Base-by-base conservation (phyloP, 2,329 filamentous ascomycete genomes). In the Iodosphaeria phyllophila region DNA sequence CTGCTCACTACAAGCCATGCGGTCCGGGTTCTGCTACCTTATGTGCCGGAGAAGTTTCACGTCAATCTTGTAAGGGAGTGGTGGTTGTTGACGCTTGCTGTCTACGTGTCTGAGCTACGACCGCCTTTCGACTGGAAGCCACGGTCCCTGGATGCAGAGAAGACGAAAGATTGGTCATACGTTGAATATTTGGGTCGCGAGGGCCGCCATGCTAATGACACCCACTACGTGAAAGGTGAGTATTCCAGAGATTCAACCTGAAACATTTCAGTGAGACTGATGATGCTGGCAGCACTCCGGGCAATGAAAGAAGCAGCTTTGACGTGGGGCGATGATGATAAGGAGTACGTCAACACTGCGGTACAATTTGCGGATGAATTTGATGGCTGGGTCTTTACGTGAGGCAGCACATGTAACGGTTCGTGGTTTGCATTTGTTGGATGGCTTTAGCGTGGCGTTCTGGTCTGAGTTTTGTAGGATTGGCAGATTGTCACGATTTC, bases 1-100 rank as follows among this genome's bases (percentile, higher is more conserved):
- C 47, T 89, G 6, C 59, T 98, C 16, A 91, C 80, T 1, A 75
- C 77, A 12, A 84, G 75, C 31, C 83, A 98, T 44, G 86, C 89
- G 1, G 66, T 92, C 8, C 67, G 89, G n/a, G 68, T 92, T 13
- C 50, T 98, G 5, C 56, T 98, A 3, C 80, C 89, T 0, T 48
- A 80, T 18, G 54, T 93, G 8, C 82, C 83, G 0, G 49, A 60
- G 9, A 66, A 69, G 39, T 74, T 73, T 38, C 86, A 92, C 36
- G 46, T 82, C 22, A 55, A 56, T 13, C 54, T 98, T 4, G 59
- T 95, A 6, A 61, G 77, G 19, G 73, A 92, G 45, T 95, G 89
- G 83, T 92, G 82, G 78, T 53, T 98, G 5, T 64, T 92, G 20
- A 69, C 75, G 1, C 47, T 93, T 20, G 65, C 71, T 0, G 64